Percentiles rank a stretch among this genome's conserved stretches.
Evolutionary conservation across 805 yeast species (phyloP).

Genomic region (Starmerella vaccinii): DNA sequence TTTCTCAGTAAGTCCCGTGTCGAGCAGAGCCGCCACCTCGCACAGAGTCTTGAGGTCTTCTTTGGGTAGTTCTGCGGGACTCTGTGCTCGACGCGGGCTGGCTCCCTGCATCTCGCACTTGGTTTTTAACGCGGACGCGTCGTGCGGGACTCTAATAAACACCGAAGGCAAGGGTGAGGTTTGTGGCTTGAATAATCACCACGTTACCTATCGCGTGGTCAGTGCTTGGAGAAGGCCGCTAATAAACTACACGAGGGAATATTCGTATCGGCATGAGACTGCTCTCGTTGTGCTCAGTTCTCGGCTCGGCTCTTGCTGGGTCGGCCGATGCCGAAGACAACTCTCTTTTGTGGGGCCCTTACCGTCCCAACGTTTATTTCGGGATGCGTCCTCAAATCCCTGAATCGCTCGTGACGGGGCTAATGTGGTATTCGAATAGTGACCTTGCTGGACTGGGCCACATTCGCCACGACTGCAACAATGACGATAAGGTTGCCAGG

Average conservation of each 20-base stretch:
- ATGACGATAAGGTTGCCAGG: slow-evolving; percentile 53
- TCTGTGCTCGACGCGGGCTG: not conserved
- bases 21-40: slow-evolving; percentile 29
- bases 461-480: slow-evolving; percentile 68
- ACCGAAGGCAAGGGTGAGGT: not conserved
- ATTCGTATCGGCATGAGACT: not conserved
- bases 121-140: not conserved
- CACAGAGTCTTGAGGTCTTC: slow-evolving; percentile 2
- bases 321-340: slow-evolving; percentile 26
- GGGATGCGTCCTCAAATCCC: slow-evolving; percentile 82
- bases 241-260: not conserved
- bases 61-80: not conserved
- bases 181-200: slow-evolving; percentile 1
- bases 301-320: not conserved
- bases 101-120: not conserved
- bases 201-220: not conserved
- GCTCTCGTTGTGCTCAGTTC: not conserved
- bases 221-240: not conserved
- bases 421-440: slow-evolving; percentile 78
- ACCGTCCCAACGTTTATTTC: slow-evolving; percentile 72
- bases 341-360: slow-evolving; percentile 83
- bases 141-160: not conserved
- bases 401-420: slow-evolving; percentile 60
- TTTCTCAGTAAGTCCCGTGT: slow-evolving; percentile 26
- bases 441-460: slow-evolving; percentile 42